phyloP scores from a whole-genome alignment of 2,329 filamentous ascomycete genomes.

The Stemphylium beticola region DNA sequence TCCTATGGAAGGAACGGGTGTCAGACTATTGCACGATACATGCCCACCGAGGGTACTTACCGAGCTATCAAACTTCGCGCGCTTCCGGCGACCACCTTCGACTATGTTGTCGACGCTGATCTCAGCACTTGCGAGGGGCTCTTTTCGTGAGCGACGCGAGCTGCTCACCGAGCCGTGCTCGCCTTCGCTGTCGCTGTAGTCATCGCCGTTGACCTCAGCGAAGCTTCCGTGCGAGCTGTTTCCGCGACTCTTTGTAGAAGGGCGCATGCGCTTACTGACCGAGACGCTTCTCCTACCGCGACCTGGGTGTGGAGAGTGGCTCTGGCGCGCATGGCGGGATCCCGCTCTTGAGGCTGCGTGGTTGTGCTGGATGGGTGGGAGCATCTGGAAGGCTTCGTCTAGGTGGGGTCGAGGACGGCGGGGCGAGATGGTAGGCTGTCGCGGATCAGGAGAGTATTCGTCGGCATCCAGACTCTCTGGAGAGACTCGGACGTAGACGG shows the following conservation, averaged over 20 bases:
- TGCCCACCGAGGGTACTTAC: slow-evolving; percentile 65
- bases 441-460: slow-evolving; percentile 56
- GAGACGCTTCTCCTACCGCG: slow-evolving; percentile 80
- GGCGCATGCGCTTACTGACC: slow-evolving; percentile 72
- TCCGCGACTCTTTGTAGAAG: slow-evolving; percentile 70
- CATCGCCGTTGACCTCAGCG: slow-evolving; percentile 66
- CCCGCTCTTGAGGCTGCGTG: slow-evolving; percentile 70
- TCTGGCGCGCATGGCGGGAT: slow-evolving; percentile 74
- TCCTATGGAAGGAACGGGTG: slow-evolving; percentile 65
- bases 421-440: slow-evolving; percentile 55
- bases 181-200: slow-evolving; percentile 87
- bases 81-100: slow-evolving; percentile 92
- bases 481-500: slow-evolving; percentile 88
- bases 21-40: slow-evolving; percentile 30
- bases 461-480: slow-evolving; percentile 58
- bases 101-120: slow-evolving; percentile 99
- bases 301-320: slow-evolving; percentile 72
- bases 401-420: slow-evolving; percentile 64
- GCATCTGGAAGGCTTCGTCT: slow-evolving; percentile 69
- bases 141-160: slow-evolving; percentile 76
- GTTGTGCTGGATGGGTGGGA: slow-evolving; percentile 64
- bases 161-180: slow-evolving; percentile 74
- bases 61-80: slow-evolving; percentile 94
- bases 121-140: slow-evolving; percentile 90
- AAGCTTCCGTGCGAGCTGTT: slow-evolving; percentile 64